A percentile compares a stretch with the other conserved stretches of the same genome.
Evolutionary conservation across 805 yeast genomes (phyloP).

Genomic region (Candida ascalaphidarum): DNA sequence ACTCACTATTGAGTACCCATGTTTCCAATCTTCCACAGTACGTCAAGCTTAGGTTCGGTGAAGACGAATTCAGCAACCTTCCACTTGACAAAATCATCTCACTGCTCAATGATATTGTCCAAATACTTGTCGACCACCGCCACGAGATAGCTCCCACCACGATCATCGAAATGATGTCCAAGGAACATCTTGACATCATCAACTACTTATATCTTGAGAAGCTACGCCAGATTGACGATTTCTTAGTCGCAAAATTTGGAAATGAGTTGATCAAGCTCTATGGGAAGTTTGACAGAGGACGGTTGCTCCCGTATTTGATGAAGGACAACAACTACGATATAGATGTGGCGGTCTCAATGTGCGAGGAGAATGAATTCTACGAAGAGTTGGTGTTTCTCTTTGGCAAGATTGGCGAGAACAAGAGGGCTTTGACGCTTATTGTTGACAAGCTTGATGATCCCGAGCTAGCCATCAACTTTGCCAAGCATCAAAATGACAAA

Average conservation of each 20-base stretch:
- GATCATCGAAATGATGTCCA: constrained; percentile 40
- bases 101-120: constrained; percentile 36
- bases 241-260: constrained; percentile 48
- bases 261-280: constrained; percentile 59
- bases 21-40: constrained; percentile 43
- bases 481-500: constrained; percentile 52
- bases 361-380: constrained; percentile 43
- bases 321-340: constrained; percentile 57
- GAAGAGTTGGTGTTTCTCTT: constrained; percentile 76
- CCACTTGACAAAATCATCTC: constrained; percentile 33
- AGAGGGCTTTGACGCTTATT: constrained; percentile 67
- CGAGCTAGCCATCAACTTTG: constrained; percentile 71
- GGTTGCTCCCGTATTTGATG: constrained; percentile 54
- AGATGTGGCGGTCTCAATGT: constrained; percentile 58
- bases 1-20: constrained; percentile 54
- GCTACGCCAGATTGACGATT: constrained; percentile 49
- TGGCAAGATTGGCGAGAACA: constrained; percentile 75
- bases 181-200: constrained; percentile 36
- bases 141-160: constrained; percentile 53
- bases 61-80: constrained; percentile 24
- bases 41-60: constrained; percentile 31
- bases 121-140: constrained; percentile 51
- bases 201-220: constrained; percentile 59
- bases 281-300: constrained; percentile 48
- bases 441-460: constrained; percentile 75